Percentiles rank a stretch among this genome's conserved stretches.
These are phyloP conservation scores for Colletotrichum filicis DNA, from an alignment of 2,329 filamentous ascomycete genomes.

Conservation along the genomic window DNA sequence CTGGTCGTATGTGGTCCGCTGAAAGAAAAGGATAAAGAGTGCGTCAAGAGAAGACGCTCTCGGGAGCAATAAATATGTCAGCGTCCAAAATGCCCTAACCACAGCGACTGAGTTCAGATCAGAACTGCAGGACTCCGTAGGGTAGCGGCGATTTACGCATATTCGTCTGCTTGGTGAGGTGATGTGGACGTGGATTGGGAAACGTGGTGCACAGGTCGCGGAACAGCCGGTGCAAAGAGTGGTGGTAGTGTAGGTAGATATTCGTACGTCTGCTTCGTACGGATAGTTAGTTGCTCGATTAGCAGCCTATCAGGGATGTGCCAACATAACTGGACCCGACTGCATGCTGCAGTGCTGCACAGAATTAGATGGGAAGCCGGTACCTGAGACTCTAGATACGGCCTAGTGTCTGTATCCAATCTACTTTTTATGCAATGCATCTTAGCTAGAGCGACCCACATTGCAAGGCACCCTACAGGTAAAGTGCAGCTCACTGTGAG, in stretches of 20 bases:
- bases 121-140: neutral
- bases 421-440: constrained; percentile 19
- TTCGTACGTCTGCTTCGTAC: too few relatives aligned
- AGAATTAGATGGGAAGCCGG: neutral
- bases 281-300: neutral
- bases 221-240: neutral
- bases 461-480: constrained; percentile 2
- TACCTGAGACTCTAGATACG: neutral
- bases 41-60: neutral
- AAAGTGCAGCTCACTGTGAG: neutral
- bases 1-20: neutral
- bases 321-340: neutral
- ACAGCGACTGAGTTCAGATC: neutral
- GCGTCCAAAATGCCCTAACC: neutral
- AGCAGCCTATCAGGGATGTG: neutral
- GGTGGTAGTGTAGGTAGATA: neutral
- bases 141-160: neutral
- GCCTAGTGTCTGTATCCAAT: constrained; percentile 22
- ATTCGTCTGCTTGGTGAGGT: neutral
- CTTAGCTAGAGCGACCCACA: neutral
- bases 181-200: neutral
- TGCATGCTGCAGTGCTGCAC: neutral
- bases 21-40: neutral
- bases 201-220: constrained; percentile 3
- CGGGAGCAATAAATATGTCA: neutral